A percentile compares a stretch with the other conserved stretches of the same genome.
Conservation (phyloP, 306 rosid genomes). For the Rosa lucieae region DNA sequence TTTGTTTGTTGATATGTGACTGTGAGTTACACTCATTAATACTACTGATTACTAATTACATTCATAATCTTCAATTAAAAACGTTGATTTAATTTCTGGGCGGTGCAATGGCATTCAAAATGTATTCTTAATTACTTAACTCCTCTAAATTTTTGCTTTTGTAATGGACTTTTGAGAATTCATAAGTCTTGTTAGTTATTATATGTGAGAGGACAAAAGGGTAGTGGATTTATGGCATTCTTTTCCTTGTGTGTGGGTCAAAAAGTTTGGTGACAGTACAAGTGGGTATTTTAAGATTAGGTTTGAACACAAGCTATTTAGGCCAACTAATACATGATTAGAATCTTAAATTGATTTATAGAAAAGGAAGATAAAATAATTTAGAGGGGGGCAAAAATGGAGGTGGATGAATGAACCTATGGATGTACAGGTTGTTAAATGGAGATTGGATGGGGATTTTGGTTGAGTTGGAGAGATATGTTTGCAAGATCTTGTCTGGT, state of each 20-base stretch:
- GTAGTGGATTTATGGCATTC: background rate
- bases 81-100: background rate
- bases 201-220: conserved; percentile 6
- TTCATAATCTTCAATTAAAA: background rate
- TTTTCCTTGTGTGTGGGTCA: conserved; percentile 7
- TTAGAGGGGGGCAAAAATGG: background rate
- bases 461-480: conserved; percentile 47
- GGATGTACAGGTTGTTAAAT: conserved; percentile 1
- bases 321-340: conserved; percentile 5
- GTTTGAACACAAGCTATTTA: background rate
- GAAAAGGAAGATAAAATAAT: background rate
- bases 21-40: conserved; percentile 17
- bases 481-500: conserved; percentile 77
- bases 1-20: conserved; percentile 42
- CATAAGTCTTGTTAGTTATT: background rate
- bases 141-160: background rate
- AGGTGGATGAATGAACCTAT: background rate
- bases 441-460: conserved; percentile 38
- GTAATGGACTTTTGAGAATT: background rate
- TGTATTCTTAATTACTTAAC: background rate
- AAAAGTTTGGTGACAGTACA: background rate
- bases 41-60: conserved; percentile 28
- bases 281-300: background rate
- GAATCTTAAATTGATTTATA: background rate
- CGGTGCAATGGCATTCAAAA: too few relatives aligned